A percentile compares a stretch with the other conserved stretches of the same genome.
phyloP scores from a whole-genome alignment of 73 alveolate species.

The Paramecium octaurelia region DNA sequence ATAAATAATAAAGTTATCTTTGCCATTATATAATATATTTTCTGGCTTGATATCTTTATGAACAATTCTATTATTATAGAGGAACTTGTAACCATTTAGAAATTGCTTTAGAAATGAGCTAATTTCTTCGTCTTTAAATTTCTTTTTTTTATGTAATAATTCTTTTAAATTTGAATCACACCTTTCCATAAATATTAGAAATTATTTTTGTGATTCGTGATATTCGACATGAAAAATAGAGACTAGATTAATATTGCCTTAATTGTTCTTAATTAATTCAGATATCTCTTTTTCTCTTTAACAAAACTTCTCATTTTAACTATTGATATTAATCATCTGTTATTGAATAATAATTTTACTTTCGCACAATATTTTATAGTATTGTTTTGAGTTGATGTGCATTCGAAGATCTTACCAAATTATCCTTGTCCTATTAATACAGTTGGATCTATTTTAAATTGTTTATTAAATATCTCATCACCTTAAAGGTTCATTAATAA shows the following conservation, averaged over 20 bases:
- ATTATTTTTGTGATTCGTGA: neutral
- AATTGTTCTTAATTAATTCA: neutral
- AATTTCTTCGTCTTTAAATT: neutral
- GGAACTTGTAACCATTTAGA: neutral
- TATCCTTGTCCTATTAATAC: neutral
- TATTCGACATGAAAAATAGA: neutral
- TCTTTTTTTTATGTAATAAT: neutral
- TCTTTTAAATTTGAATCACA: neutral
- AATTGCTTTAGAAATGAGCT: neutral
- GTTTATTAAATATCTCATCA: too few relatives aligned
- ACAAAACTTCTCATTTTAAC: neutral
- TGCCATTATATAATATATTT: neutral
- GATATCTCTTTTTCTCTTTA: neutral
- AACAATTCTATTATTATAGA: neutral
- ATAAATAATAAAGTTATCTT: neutral
- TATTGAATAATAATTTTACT: neutral
- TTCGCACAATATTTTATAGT: neutral
- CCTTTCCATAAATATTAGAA: neutral
- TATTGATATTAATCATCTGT: neutral
- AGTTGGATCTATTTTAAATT: neutral
- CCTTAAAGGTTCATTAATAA: too few relatives aligned
- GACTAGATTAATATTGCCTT: neutral
- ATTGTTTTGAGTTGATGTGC: neutral
- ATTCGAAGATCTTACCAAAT: neutral
- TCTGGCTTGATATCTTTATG: conserved; percentile 61